Percentiles rank a stretch among this genome's conserved stretches.
Evolutionary conservation across 192 early-diverging fungal species (phyloP).

Genomic region (Coemansia sp.): DNA sequence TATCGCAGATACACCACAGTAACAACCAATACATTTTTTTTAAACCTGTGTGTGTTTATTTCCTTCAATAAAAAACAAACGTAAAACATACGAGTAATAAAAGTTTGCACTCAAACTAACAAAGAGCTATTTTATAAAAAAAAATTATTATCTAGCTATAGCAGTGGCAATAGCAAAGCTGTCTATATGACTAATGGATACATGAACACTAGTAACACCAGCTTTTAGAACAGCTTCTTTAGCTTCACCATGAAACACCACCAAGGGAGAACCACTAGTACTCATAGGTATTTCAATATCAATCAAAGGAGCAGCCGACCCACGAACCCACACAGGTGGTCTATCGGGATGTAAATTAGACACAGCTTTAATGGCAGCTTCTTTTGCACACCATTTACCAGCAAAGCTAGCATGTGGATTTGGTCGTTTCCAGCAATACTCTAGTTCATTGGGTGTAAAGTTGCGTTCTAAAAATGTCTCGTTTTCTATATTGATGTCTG

Average conservation of each 20-base stretch:
- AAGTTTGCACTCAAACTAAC: too few relatives aligned
- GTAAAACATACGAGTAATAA: not conserved
- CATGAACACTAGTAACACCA: slow-evolving; percentile 72
- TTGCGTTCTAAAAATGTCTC: slow-evolving; percentile 86
- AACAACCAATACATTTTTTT: too few relatives aligned
- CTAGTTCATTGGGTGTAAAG: slow-evolving; percentile 76
- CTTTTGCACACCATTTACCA: slow-evolving; percentile 95
- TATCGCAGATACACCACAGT: too few relatives aligned
- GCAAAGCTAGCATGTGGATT: slow-evolving; percentile 82
- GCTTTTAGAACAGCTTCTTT: slow-evolving; percentile 65
- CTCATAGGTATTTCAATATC: slow-evolving; percentile 83
- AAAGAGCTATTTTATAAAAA: too few relatives aligned
- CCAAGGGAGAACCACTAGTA: slow-evolving; percentile 72
- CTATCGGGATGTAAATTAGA: slow-evolving; percentile 54
- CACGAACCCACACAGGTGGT: slow-evolving; percentile 68
- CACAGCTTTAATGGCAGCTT: slow-evolving; percentile 93
- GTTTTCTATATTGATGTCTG: slow-evolving; percentile 79
- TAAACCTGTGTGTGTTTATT: too few relatives aligned
- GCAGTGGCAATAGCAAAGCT: slow-evolving; percentile 88
- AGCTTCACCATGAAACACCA: slow-evolving; percentile 79
- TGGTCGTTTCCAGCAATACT: slow-evolving; percentile 69
- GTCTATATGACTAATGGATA: slow-evolving; percentile 91
- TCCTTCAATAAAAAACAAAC: not conserved
- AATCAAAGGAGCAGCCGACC: slow-evolving; percentile 78
- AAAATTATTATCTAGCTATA: slow-evolving; percentile 47